phyloP scores from a whole-genome alignment of 305 asterid species.

The Nicotiana rustica region DNA sequence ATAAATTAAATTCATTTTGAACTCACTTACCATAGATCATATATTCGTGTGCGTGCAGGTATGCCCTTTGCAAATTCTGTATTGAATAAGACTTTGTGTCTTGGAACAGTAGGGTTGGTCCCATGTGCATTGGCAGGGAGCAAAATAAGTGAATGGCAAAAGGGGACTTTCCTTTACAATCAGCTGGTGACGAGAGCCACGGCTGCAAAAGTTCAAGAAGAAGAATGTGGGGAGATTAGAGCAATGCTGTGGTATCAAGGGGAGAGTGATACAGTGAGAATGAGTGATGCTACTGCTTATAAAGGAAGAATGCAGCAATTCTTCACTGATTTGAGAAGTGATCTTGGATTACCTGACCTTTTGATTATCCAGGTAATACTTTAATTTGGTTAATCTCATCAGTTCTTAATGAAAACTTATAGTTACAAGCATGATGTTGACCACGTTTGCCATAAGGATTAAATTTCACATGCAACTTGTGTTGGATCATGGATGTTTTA shows the following conservation, averaged over 20 bases:
- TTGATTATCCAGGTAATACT: constrained; percentile 26
- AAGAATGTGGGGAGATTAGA: background rate
- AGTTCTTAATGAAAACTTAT: too few relatives aligned
- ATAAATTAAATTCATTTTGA: too few relatives aligned
- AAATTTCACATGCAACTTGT: too few relatives aligned
- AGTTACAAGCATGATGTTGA: too few relatives aligned
- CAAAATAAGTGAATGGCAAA: constrained; percentile 19
- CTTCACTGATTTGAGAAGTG: constrained; percentile 22
- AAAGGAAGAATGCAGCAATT: constrained; percentile 23
- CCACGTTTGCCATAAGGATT: too few relatives aligned
- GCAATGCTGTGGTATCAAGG: constrained; percentile 30
- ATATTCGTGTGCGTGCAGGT: background rate
- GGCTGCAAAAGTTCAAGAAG: background rate
- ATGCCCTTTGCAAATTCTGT: constrained; percentile 1
- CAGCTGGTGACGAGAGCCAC: constrained; percentile 18
- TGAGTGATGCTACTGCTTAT: constrained; percentile 16
- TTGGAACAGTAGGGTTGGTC: constrained; percentile 12
- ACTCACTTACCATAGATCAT: background rate
- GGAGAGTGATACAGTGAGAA: constrained; percentile 13
- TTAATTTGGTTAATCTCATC: background rate
- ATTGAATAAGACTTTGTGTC: background rate
- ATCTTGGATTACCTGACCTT: background rate
- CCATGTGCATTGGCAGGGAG: constrained; percentile 19
- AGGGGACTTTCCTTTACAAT: constrained; percentile 32
- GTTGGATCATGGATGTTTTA: too few relatives aligned